These are phyloP conservation scores for Thielaviopsis ethacetica DNA, from an alignment of 2,329 filamentous ascomycete genomes.

Conservation along the genomic window DNA sequence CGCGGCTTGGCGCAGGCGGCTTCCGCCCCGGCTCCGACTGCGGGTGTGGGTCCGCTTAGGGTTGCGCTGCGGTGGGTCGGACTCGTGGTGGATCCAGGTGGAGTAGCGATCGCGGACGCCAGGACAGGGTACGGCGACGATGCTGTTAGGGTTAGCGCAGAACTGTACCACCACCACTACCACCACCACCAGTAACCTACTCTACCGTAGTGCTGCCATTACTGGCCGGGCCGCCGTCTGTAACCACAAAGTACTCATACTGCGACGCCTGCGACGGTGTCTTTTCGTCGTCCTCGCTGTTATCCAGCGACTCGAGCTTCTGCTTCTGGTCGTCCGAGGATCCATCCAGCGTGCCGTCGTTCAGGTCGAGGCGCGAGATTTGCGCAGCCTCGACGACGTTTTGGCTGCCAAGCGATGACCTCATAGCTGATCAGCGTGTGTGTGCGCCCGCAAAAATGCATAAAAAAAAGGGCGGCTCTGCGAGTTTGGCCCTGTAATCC, in stretches of 20 bases:
- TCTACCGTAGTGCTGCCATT: not conserved
- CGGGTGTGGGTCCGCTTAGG: not conserved
- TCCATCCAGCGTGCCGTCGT: not conserved
- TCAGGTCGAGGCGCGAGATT: not conserved
- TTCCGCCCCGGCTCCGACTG: too few species aligned
- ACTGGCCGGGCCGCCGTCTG: slow-evolving; percentile 1
- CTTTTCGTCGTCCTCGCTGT: not conserved
- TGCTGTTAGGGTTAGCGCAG: slow-evolving; percentile 11
- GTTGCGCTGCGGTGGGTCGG: not conserved
- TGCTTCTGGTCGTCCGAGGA: not conserved
- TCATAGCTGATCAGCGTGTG: not conserved
- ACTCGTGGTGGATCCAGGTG: slow-evolving; percentile 34
- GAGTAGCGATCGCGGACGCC: slow-evolving; percentile 31
- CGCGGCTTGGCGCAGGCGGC: too few species aligned
- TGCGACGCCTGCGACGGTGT: not conserved
- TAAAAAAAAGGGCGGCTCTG: not conserved
- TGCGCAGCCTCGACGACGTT: not conserved
- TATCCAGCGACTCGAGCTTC: not conserved
- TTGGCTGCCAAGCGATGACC: not conserved
- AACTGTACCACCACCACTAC: too few species aligned
- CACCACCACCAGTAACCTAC: not conserved
- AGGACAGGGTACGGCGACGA: slow-evolving; percentile 37
- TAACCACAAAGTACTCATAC: slow-evolving; percentile 1
- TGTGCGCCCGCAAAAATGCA: too few species aligned
- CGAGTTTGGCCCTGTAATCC: too few species aligned